Percentiles rank a stretch among this genome's conserved stretches.
Conservation (phyloP, 805 yeast genomes). For the Komagataella mondaviorum region DNA sequence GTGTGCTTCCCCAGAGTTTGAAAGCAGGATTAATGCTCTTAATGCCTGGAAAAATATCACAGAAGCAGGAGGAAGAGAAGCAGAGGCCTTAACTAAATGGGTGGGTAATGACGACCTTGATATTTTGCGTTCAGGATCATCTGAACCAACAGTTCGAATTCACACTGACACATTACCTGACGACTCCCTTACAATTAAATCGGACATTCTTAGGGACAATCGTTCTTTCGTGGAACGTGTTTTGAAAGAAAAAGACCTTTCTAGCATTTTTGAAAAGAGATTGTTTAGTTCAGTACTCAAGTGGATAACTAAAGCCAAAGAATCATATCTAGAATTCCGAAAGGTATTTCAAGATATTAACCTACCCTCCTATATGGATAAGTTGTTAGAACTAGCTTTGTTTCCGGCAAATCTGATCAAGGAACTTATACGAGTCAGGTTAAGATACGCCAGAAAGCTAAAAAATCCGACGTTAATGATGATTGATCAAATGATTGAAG, state of each 20-base stretch:
- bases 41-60: constrained; percentile 76
- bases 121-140: constrained; percentile 24
- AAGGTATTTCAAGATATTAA: constrained; percentile 53
- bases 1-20: constrained; percentile 51
- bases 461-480: constrained; percentile 86
- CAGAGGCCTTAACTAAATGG: constrained; percentile 56
- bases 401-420: constrained; percentile 74
- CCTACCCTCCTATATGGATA: constrained; percentile 58
- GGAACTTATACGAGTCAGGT: constrained; percentile 62
- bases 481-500: constrained; percentile 88
- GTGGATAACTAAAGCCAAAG: constrained; percentile 71
- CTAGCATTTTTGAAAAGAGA: constrained; percentile 55
- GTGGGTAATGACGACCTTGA: constrained; percentile 75
- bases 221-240: constrained; percentile 72
- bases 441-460: constrained; percentile 65
- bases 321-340: constrained; percentile 50
- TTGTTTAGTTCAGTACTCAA: constrained; percentile 61
- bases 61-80: constrained; percentile 49
- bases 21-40: constrained; percentile 56
- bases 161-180: background rate
- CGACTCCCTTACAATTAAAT: background rate
- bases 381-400: constrained; percentile 47
- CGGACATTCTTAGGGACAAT: constrained; percentile 39
- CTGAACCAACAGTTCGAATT: constrained; percentile 1
- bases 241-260: constrained; percentile 68